phyloP scores from a whole-genome alignment of 352 stramenopile species.

The Globisporangium cylindrosporum region DNA sequence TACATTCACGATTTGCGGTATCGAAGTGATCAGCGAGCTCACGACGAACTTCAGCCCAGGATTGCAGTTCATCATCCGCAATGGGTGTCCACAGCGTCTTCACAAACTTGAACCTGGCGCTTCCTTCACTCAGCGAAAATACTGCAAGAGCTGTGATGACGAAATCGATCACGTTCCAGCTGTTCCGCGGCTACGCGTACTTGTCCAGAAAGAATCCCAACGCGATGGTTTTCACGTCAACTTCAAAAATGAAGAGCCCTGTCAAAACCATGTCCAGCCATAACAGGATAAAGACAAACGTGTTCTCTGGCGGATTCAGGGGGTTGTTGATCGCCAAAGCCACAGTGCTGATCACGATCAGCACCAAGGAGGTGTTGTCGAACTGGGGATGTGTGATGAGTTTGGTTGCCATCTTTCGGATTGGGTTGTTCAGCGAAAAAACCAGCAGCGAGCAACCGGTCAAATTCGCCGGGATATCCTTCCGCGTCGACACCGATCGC shows the following conservation, averaged over 20 bases:
- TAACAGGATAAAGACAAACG: slow-evolving; percentile 50
- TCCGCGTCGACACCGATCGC: background rate
- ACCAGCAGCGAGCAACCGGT: slow-evolving; percentile 41
- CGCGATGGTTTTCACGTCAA: slow-evolving; percentile 84
- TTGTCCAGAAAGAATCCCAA: slow-evolving; percentile 68
- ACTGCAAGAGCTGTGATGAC: slow-evolving; percentile 69
- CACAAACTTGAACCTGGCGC: slow-evolving; percentile 58
- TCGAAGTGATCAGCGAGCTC: slow-evolving; percentile 70
- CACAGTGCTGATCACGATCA: slow-evolving; percentile 74
- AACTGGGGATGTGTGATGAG: slow-evolving; percentile 68
- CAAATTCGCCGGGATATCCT: slow-evolving; percentile 22
- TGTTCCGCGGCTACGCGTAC: slow-evolving; percentile 71
- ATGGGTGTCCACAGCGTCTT: slow-evolving; percentile 69
- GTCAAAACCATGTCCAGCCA: slow-evolving; percentile 69
- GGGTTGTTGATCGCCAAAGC: slow-evolving; percentile 79
- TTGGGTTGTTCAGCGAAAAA: slow-evolving; percentile 41
- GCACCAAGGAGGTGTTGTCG: slow-evolving; percentile 66
- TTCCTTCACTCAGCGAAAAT: slow-evolving; percentile 78
- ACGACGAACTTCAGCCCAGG: slow-evolving; percentile 73
- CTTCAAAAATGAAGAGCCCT: slow-evolving; percentile 84
- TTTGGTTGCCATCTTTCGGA: slow-evolving; percentile 43
- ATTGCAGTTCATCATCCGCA: slow-evolving; percentile 84
- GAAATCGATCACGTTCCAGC: slow-evolving; percentile 92
- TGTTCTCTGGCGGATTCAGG: slow-evolving; percentile 37
- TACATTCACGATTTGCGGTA: slow-evolving; percentile 83